Evolutionary conservation across 1,284 basidiomycete species (phyloP), one percentile per base, ranked within the genome.

Genomic region (Puccinia polysora): DNA sequence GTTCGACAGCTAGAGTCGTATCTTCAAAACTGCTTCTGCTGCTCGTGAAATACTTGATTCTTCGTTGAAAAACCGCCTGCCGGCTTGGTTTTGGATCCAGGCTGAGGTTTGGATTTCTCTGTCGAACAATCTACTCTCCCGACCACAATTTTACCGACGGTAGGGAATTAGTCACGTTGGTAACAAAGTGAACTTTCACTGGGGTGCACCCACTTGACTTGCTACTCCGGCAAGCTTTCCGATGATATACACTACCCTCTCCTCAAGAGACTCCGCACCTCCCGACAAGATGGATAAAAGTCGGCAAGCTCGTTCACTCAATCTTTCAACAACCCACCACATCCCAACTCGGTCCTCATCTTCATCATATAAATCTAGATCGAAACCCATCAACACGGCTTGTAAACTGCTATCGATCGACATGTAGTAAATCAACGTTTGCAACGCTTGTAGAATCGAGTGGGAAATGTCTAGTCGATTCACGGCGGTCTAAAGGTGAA

Each of bases 301-400:
- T 32, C 23, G 40, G 20, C 28, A 32, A 15, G 55, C 38, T 23
- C 65, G 38, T 58, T 60, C 58, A 36, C 52, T 62, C 2, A 70
- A 32, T n/a, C 58, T 38, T 34, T 49, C 50, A 18, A 62, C 25
- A n/a, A 70, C 55, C 67, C 67, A 70, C 67, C 67, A 70, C 56
- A 59, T 70, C n/a, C 56, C 40, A 30, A 60, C 30, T 20, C 58
- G 55, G 28, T 70, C 67, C 20, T 62, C 15, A 34, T 70, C 45
- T n/a, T n/a, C 20, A 10, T 55, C 30, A 52, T 60, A 70, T 18
- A 70, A 36, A 1, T 70, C 67, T 38, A 60, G 45, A 53, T 70
- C 67, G 30, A 70, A 70, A 10, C 67, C 67, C 67, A 62, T 62
- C 36, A 70, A 34, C 32, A 49, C 40, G 40, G 45, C 34, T 4